phyloP scores from a whole-genome alignment of 352 stramenopile species.

The Globisporangium recalcitrans region DNA sequence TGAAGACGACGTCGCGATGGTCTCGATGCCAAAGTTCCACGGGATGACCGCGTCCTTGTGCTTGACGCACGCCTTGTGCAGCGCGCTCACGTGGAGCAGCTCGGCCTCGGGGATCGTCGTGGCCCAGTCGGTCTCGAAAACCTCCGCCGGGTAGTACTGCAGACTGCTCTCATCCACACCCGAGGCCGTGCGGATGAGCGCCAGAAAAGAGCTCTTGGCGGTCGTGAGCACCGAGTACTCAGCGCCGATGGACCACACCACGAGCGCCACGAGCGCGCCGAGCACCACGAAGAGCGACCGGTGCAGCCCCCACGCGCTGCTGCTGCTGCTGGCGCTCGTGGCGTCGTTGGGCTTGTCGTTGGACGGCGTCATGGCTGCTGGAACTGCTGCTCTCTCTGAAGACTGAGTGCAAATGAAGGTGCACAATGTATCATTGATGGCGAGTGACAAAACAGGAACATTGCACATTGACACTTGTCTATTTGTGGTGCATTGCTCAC shows the following conservation, averaged over 20 bases:
- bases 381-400: neutral
- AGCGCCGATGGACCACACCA: conserved; percentile 16
- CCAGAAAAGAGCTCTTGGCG: conserved; percentile 13
- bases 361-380: neutral
- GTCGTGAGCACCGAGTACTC: conserved; percentile 18
- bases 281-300: conserved; percentile 14
- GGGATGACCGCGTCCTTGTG: conserved; percentile 28
- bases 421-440: neutral
- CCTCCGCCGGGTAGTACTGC: conserved; percentile 11
- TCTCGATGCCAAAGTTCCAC: conserved; percentile 22
- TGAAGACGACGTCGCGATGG: conserved; percentile 6
- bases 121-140: conserved; percentile 20
- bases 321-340: neutral
- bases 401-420: neutral
- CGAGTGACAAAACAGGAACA: too few species aligned
- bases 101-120: conserved; percentile 19
- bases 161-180: conserved; percentile 2
- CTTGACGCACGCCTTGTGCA: conserved; percentile 31
- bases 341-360: neutral
- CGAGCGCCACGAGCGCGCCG: conserved; percentile 8
- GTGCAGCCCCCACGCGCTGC: conserved; percentile 4
- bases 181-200: conserved; percentile 9
- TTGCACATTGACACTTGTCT: too few species aligned
- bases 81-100: conserved; percentile 35
- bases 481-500: too few species aligned